Evolutionary conservation across 192 early-diverging fungal species (phyloP).

Genomic region (Thoreauomyces humboldtii): DNA sequence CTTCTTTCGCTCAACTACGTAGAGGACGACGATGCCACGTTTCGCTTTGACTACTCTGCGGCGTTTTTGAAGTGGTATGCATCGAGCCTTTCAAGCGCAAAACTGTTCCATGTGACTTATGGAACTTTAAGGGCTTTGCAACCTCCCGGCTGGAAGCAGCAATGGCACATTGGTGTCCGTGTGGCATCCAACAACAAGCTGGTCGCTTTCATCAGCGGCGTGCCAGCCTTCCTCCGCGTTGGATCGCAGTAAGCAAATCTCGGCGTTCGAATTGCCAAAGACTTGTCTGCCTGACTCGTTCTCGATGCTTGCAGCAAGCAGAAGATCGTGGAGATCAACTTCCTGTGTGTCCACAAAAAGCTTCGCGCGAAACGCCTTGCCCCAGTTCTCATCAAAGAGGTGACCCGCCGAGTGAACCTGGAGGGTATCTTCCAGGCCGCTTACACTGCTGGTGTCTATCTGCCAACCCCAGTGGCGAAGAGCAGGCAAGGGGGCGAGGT

Average conservation of each 20-base stretch:
- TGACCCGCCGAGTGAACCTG: conserved; percentile 88
- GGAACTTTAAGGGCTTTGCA: conserved; percentile 91
- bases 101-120: no score
- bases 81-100: no score
- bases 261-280: no score
- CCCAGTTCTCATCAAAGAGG: conserved; percentile 95
- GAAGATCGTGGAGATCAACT: conserved; percentile 94
- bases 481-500: conserved; percentile 56
- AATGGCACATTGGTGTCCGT: conserved; percentile 94
- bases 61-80: conserved; percentile 87
- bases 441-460: conserved; percentile 88
- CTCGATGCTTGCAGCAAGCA: conserved; percentile 14
- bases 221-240: conserved; percentile 79
- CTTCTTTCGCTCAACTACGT: conserved; percentile 93
- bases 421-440: conserved; percentile 96
- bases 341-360: conserved; percentile 94
- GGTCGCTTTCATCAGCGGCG: conserved; percentile 94
- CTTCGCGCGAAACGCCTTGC: conserved; percentile 92
- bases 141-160: conserved; percentile 85
- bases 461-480: conserved; percentile 86
- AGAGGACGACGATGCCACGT: conserved; percentile 93
- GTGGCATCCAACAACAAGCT: conserved; percentile 74
- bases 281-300: no score
- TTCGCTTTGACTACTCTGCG: conserved; percentile 94
- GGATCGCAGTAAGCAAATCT: conserved; percentile 62